A percentile compares a stretch with the other conserved stretches of the same genome.
phyloP scores from a whole-genome alignment of 139 green algal genomes.

The Tetraselmis chui region DNA sequence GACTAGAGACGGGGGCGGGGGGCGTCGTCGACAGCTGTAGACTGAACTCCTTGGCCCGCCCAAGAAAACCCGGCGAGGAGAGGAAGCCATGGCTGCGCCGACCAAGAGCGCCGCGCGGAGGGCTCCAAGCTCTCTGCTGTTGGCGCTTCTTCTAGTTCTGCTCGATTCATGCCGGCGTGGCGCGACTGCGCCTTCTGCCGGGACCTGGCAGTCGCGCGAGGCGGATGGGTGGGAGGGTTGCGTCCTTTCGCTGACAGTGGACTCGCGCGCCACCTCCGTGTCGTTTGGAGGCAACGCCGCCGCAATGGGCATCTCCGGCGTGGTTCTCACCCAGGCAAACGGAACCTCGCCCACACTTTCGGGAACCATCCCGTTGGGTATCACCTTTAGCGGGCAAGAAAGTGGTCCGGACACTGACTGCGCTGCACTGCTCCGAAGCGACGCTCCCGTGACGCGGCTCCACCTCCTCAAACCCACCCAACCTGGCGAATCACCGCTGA shows the following conservation, averaged over 20 bases:
- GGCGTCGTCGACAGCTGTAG: too few relatives aligned
- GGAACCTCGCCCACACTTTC: background rate
- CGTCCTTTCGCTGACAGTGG: background rate
- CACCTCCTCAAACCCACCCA: background rate
- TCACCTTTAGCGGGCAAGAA: background rate
- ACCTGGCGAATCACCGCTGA: too few relatives aligned
- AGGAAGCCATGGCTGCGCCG: too few relatives aligned
- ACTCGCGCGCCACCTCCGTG: background rate
- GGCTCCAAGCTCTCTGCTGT: too few relatives aligned
- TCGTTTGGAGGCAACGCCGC: background rate
- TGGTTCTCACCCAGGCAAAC: background rate
- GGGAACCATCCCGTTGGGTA: background rate
- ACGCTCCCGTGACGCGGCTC: background rate
- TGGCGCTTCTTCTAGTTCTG: too few relatives aligned
- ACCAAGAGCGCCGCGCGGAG: too few relatives aligned
- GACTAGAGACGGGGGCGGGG: too few relatives aligned
- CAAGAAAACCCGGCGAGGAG: too few relatives aligned
- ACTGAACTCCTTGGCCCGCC: too few relatives aligned
- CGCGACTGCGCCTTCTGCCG: too few relatives aligned
- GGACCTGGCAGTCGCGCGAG: background rate
- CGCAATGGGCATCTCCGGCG: background rate
- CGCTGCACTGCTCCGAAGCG: background rate
- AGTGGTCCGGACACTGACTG: background rate
- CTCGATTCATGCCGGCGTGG: too few relatives aligned
- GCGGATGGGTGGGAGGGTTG: background rate